Evolutionary conservation across 768 basidiomycete genomes (phyloP), one percentile per base, ranked within the genome.

Genomic region (Leccinum variicolor): DNA sequence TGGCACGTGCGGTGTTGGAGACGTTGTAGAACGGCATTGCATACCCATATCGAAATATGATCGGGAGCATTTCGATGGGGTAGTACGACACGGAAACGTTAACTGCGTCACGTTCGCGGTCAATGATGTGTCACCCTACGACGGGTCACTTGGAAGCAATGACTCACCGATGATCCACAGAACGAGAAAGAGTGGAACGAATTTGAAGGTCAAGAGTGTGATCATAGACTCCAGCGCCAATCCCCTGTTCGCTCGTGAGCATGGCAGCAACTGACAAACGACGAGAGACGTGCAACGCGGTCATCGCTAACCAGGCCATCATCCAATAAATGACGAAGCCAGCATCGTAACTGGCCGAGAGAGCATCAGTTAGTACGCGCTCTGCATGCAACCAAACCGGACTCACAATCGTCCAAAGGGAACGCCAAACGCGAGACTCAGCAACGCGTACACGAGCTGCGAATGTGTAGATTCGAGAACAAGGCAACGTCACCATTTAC

Each of bases 21-120:
- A 90, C 75, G 62, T 90, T 87, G 68, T 87, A 90, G 65, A 91
- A 89, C 1, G 89, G 89, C 61, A 76, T 77, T 0, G 81, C 87
- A 61, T 84, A 87, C 1, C 87, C 90, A 58, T 89, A 89, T 50
- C 76, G 79, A 71, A 79, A 89, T 56, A 89, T 59, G 39, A 62
- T 62, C 0, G 87, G 86, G 1, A 88, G 72, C 1, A 83, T 69
- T 52, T 83, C 79, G 43, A 88, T 77, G 0, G 89, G 88, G 65
- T 79, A 80, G 41, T 77, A 70, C 19, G 75, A 75, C 21, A 85
- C 82, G 3, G 85, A 79, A 34, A 85, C 83, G 64, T 86, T 87
- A 34, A 68, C 83, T 87, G 48, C 15, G 14, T 17, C 39, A 33
- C 49, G 11, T 23, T 19, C 31, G 19, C 19, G 36, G 10, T 13